Evolutionary conservation across 345 rosid species (phyloP).

Genomic region (Hypericum androsaemum): DNA sequence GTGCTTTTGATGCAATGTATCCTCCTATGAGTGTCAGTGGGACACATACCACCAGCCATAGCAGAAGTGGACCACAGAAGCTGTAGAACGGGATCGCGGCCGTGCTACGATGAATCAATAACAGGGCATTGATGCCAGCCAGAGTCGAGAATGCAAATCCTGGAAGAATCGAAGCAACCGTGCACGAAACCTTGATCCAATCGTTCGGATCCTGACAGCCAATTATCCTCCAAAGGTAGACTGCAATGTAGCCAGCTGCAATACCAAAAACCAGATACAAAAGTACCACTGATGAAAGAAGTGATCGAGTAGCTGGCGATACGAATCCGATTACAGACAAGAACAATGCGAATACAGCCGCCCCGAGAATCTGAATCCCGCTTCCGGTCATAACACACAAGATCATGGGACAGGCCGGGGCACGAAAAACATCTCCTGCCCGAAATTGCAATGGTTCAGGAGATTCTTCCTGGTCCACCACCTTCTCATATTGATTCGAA

Average conservation of each 20-base stretch:
- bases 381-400: constrained; percentile 63
- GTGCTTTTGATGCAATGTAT: constrained; percentile 52
- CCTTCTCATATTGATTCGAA: constrained; percentile 76
- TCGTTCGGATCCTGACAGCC: constrained; percentile 46
- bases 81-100: constrained; percentile 63
- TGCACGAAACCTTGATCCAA: constrained; percentile 63
- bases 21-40: constrained; percentile 70
- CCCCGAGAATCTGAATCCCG: constrained; percentile 68
- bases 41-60: constrained; percentile 62
- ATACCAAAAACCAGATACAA: constrained; percentile 62
- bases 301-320: constrained; percentile 72
- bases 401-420: constrained; percentile 42
- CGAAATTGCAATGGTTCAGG: too few relatives aligned
- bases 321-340: constrained; percentile 71
- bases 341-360: constrained; percentile 55
- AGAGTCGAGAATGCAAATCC: constrained; percentile 57
- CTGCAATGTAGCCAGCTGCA: constrained; percentile 62
- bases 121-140: constrained; percentile 43
- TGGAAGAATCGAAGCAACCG: constrained; percentile 63
- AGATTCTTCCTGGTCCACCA: constrained; percentile 83
- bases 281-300: constrained; percentile 58
- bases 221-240: constrained; percentile 60
- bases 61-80: constrained; percentile 34
- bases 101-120: constrained; percentile 58
- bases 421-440: constrained; percentile 72